phyloP scores from a whole-genome alignment of 257 asterid genomes.

The Paulownia fortunei region DNA sequence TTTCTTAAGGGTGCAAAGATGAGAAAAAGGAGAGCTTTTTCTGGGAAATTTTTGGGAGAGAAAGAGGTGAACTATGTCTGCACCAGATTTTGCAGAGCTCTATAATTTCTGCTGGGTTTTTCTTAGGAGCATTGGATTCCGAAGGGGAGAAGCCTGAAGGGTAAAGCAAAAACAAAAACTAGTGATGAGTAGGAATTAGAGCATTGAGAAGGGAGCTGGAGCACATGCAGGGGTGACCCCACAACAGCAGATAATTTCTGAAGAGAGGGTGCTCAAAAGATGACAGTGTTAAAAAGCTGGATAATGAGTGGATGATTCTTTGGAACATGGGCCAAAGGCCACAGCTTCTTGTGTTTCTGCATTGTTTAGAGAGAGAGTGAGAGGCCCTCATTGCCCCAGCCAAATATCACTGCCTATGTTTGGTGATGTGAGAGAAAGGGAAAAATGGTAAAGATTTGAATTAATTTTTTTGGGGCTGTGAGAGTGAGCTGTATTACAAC shows the following conservation, averaged over 20 bases:
- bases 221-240: constrained; percentile 49
- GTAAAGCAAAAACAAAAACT: background rate
- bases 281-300: constrained; percentile 59
- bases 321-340: constrained; percentile 53
- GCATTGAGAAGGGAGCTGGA: constrained; percentile 43
- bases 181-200: constrained; percentile 26
- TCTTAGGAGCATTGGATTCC: constrained; percentile 30
- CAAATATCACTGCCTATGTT: background rate
- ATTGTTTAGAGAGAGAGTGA: background rate
- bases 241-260: constrained; percentile 35
- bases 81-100: constrained; percentile 21
- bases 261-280: constrained; percentile 22
- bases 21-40: constrained; percentile 20
- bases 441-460: background rate
- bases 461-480: background rate
- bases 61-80: background rate
- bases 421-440: background rate
- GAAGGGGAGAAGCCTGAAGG: constrained; percentile 16
- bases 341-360: constrained; percentile 29
- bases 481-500: constrained; percentile 18
- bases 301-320: constrained; percentile 50
- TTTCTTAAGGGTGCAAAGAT: background rate
- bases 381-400: background rate
- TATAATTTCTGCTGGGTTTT: constrained; percentile 11
- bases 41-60: constrained; percentile 16